Conservation (phyloP, 176 grass and related monocot species). For the Puccinellia tenuiflora region DNA sequence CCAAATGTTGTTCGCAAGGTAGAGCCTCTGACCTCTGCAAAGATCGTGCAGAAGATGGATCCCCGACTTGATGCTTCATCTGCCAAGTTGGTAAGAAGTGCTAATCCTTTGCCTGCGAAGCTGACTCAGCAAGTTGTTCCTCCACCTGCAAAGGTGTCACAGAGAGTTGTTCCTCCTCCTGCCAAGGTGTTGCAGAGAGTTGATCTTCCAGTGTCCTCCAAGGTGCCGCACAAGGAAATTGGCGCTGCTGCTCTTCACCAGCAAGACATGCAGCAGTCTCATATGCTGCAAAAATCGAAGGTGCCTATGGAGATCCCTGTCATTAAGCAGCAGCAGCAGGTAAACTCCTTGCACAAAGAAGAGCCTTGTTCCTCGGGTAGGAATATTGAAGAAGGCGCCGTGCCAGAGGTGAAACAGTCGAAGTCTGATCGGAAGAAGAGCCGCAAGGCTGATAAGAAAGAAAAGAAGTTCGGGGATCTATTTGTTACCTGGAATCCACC, state of each 20-base stretch:
- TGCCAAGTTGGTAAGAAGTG: background rate
- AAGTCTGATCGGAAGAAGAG: constrained; percentile 35
- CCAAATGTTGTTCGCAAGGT: background rate
- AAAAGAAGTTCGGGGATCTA: constrained; percentile 31
- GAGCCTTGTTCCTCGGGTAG: constrained; percentile 35
- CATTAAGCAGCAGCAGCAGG: background rate
- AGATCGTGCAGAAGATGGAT: background rate
- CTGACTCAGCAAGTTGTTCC: background rate
- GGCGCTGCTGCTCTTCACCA: background rate
- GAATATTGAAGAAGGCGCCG: background rate
- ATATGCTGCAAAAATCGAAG: background rate
- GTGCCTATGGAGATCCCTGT: background rate
- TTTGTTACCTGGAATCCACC: constrained; percentile 48
- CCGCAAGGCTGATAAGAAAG: constrained; percentile 41
- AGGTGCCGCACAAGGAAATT: background rate
- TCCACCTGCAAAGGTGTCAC: background rate
- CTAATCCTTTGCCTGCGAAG: background rate
- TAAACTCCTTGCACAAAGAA: background rate
- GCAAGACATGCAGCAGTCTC: background rate
- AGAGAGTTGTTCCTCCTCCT: background rate
- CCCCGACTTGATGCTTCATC: background rate
- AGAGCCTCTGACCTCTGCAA: background rate
- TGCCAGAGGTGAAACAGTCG: constrained; percentile 8
- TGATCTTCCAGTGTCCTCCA: background rate
- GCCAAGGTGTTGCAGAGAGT: background rate